Evolutionary conservation across 768 basidiomycete species (phyloP), one percentile per base, ranked within the genome.

Genomic region (Agrocybe praecox): DNA sequence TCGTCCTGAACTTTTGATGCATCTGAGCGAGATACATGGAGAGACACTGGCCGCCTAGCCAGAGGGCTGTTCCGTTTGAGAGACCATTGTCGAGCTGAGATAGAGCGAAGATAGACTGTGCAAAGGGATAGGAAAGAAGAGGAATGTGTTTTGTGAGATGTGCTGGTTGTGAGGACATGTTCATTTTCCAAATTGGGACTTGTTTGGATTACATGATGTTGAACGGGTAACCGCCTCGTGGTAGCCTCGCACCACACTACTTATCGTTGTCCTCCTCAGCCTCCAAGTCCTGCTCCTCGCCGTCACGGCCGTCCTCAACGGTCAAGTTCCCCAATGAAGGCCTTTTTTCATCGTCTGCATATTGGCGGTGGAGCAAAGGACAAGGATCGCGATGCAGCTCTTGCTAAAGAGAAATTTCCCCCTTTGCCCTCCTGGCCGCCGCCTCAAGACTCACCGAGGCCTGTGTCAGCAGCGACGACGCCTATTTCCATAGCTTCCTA

Each of bases 21-120:
- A 74, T 59, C 46, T 77, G 70, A 18, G 78, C 72, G 29, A 92
- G 76, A 66, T 86, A 91, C 44, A 77, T 65, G 17, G 89, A 79
- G 36, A 94, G 80, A 66, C 89, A 81, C 70, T 96, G 92, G 0
- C 86, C 89, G 42, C 85, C 86, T 51, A 94, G 84, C 93, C 93
- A 94, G 49, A 94, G 83, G 2, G 89, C 84, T 2, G 91, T 93
- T 17, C 93, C 93, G 57, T 90, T 94, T 22, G 87, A 83, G 15
- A 70, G 64, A 42, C 88, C 86, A 64, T 89, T 79, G 68, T 83
- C 75, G 44, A 67, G 74, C 73, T 90, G 89, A 2, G 67, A n/a
- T 50, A 91, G 79, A 19, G 62, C 56, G 60, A 90, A 87, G 15
- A 63, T 46, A 52, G 61, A 57, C 18, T 53, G 50, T 11, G 46